These are phyloP conservation scores for Halenospora varia DNA, from an alignment of 495 filamentous ascomycete species.

Conservation along the genomic window DNA sequence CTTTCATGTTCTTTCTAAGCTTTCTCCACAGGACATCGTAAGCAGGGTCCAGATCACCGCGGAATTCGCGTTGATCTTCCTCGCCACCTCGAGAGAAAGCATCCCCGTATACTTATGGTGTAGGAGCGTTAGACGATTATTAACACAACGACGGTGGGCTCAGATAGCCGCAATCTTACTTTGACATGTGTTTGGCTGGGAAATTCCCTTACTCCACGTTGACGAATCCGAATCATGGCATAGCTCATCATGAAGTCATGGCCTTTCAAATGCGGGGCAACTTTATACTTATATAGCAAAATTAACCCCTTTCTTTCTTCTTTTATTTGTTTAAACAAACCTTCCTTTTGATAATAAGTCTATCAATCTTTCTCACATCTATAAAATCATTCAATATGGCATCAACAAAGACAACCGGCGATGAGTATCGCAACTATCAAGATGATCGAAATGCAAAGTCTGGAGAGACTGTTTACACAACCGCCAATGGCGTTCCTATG, in stretches of 20 bases:
- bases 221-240: not conserved
- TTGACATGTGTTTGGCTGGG: no score
- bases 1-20: no score
- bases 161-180: no score
- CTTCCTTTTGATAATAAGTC: not conserved
- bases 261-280: not conserved
- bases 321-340: not conserved
- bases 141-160: no score
- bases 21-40: no score
- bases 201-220: no score
- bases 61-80: no score
- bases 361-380: conserved; percentile 1
- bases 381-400: not conserved
- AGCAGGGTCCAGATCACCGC: no score
- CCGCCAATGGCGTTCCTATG: conserved; percentile 52
- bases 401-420: no score
- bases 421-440: conserved; percentile 37
- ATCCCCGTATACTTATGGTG: no score
- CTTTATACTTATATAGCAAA: not conserved
- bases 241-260: not conserved
- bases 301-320: not conserved
- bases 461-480: conserved; percentile 43
- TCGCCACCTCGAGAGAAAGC: no score
- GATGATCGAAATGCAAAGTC: conserved; percentile 42
- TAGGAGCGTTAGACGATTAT: no score